phyloP scores from a whole-genome alignment of 805 yeast species.

The Suhomyces vadensis region DNA sequence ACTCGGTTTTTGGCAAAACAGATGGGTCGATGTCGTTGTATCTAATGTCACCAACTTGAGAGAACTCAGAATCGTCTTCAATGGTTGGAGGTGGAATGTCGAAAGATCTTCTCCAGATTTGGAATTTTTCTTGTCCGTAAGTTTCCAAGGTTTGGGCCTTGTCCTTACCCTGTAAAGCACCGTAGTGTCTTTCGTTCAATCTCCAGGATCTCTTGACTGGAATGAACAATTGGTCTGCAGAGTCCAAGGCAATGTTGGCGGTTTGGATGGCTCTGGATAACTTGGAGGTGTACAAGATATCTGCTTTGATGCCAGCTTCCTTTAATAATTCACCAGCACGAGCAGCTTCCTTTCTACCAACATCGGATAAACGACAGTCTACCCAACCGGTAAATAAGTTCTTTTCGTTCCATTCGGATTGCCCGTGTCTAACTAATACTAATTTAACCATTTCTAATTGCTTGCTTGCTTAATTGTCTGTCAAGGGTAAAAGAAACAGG shows the following conservation, averaged over 20 bases:
- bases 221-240: slow-evolving; percentile 86
- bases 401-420: slow-evolving; percentile 98
- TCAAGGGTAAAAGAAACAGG: background rate
- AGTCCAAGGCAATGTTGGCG: slow-evolving; percentile 88
- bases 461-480: background rate
- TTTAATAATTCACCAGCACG: slow-evolving; percentile 91
- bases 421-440: slow-evolving; percentile 97
- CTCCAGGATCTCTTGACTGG: slow-evolving; percentile 97
- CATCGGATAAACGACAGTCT: slow-evolving; percentile 80
- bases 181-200: slow-evolving; percentile 98
- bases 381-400: slow-evolving; percentile 99
- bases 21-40: slow-evolving; percentile 81
- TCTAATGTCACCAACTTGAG: slow-evolving; percentile 85
- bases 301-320: slow-evolving; percentile 84
- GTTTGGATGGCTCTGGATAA: slow-evolving; percentile 95
- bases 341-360: slow-evolving; percentile 87
- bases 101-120: slow-evolving; percentile 95
- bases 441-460: slow-evolving; percentile 53
- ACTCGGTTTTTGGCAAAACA: slow-evolving; percentile 91
- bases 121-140: slow-evolving; percentile 92
- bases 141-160: slow-evolving; percentile 87
- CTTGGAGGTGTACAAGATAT: slow-evolving; percentile 85
- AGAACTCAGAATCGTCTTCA: slow-evolving; percentile 72
- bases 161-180: slow-evolving; percentile 98
- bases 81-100: slow-evolving; percentile 95